Conservation (phyloP, 2,329 filamentous ascomycete genomes). For the Cercospora sp. region DNA sequence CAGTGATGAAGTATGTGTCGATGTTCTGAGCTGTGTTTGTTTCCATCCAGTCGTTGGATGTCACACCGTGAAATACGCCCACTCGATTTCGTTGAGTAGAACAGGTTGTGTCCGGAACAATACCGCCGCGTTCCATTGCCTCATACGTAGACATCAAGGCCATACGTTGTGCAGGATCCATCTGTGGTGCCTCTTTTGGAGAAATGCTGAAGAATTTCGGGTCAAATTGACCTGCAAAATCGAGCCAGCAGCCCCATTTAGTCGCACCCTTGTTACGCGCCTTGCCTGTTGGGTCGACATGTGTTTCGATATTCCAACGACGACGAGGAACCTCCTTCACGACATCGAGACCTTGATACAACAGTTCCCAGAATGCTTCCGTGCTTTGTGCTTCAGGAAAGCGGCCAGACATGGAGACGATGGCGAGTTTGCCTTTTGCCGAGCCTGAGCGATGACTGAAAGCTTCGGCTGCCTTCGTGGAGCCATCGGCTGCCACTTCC, state of each 20-base stretch:
- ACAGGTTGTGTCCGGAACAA: constrained; percentile 33
- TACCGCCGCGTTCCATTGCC: constrained; percentile 24
- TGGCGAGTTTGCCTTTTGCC: constrained; percentile 4
- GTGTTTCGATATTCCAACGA: constrained; percentile 23
- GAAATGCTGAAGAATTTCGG: constrained; percentile 46
- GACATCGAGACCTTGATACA: constrained; percentile 18
- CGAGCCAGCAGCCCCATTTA: constrained; percentile 43
- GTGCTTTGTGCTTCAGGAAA: constrained; percentile 14
- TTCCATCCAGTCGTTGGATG: constrained; percentile 40
- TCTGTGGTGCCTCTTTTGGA: constrained; percentile 29
- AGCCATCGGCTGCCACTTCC: neutral
- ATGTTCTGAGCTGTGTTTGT: constrained; percentile 34
- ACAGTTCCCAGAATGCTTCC: constrained; percentile 25
- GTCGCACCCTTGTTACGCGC: constrained; percentile 29
- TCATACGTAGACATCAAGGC: constrained; percentile 25
- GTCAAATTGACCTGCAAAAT: constrained; percentile 45
- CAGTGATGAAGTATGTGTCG: constrained; percentile 28
- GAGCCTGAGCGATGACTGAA: neutral
- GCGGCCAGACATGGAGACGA: constrained; percentile 16
- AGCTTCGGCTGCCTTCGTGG: neutral
- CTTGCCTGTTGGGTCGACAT: constrained; percentile 23
- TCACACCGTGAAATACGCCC: constrained; percentile 39
- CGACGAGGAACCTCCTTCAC: constrained; percentile 17
- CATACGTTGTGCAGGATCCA: constrained; percentile 22
- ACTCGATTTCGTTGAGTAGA: constrained; percentile 36